phyloP scores from a whole-genome alignment of 192 early-diverging fungal species.

The Pilaira anomala region DNA sequence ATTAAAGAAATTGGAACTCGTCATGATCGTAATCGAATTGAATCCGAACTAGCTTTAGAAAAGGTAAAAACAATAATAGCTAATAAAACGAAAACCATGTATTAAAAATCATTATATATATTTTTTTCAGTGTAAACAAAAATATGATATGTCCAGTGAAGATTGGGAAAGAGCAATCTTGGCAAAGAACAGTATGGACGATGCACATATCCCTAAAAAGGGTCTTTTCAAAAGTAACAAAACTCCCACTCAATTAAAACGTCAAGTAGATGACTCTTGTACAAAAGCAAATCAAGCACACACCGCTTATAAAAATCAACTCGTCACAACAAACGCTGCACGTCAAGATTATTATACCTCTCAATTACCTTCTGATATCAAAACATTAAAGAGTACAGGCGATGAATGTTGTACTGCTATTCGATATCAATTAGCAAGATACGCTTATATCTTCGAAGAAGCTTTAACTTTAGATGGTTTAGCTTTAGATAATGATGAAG shows the following conservation, averaged over 20 bases:
- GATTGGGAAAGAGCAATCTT: slow-evolving; percentile 84
- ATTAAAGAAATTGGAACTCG: slow-evolving; percentile 78
- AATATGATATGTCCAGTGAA: slow-evolving; percentile 76
- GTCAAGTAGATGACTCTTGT: slow-evolving; percentile 84
- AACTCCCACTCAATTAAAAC: slow-evolving; percentile 65
- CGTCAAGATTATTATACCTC: slow-evolving; percentile 74
- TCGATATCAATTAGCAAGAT: slow-evolving; percentile 75
- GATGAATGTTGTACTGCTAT: slow-evolving; percentile 83
- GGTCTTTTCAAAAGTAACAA: slow-evolving; percentile 52
- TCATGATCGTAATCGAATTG: slow-evolving; percentile 72
- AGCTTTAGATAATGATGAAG: slow-evolving; percentile 48
- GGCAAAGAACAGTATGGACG: slow-evolving; percentile 43
- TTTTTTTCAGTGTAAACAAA: slow-evolving; percentile 56
- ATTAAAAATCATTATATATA: not conserved
- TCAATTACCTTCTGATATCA: slow-evolving; percentile 72
- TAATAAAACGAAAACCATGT: not conserved
- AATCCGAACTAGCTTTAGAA: slow-evolving; percentile 76
- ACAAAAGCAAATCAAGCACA: slow-evolving; percentile 78
- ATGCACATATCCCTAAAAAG: slow-evolving; percentile 39
- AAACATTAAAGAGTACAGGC: slow-evolving; percentile 75
- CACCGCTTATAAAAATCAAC: slow-evolving; percentile 77
- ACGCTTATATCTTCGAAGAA: slow-evolving; percentile 77
- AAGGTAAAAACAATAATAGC: slow-evolving; percentile 67
- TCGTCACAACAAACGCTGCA: slow-evolving; percentile 70
- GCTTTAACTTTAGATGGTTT: slow-evolving; percentile 70